Percentiles rank a stretch among this genome's conserved stretches.
These are phyloP conservation scores for Chaetothyriales sp. DNA, from an alignment of 2,329 filamentous ascomycete species.

Conservation along the genomic window DNA sequence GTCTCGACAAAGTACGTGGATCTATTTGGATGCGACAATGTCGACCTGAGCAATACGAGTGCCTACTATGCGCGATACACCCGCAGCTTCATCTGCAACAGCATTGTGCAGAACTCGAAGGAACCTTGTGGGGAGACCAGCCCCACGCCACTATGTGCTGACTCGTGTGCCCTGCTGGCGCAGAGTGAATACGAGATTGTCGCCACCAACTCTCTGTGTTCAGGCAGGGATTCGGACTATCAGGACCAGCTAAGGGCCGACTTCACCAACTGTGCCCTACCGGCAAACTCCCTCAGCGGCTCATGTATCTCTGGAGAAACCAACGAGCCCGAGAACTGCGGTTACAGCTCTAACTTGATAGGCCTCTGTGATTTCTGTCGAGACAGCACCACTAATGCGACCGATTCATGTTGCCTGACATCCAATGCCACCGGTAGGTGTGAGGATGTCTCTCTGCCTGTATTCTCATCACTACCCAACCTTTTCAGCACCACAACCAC, in stretches of 20 bases:
- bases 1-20: slow-evolving; percentile 66
- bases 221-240: slow-evolving; percentile 50
- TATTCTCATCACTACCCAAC: slow-evolving; percentile 47
- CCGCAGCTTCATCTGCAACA: slow-evolving; percentile 81
- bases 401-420: slow-evolving; percentile 86
- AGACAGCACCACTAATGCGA: slow-evolving; percentile 72
- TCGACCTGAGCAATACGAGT: slow-evolving; percentile 65
- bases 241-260: slow-evolving; percentile 74
- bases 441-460: slow-evolving; percentile 61
- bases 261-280: slow-evolving; percentile 77
- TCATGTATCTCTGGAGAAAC: slow-evolving; percentile 60
- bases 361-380: slow-evolving; percentile 82
- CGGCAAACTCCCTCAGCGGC: slow-evolving; percentile 61
- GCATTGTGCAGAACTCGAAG: slow-evolving; percentile 81
- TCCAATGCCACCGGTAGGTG: slow-evolving; percentile 64
- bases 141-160: slow-evolving; percentile 69
- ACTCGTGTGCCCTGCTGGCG: slow-evolving; percentile 75
- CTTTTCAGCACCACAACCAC: slow-evolving; percentile 52
- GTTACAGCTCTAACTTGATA: slow-evolving; percentile 55
- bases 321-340: slow-evolving; percentile 81
- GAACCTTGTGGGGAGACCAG: slow-evolving; percentile 51
- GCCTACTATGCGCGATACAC: slow-evolving; percentile 88
- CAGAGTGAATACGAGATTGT: slow-evolving; percentile 78
- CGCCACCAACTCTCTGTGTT: slow-evolving; percentile 59
- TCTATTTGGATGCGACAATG: slow-evolving; percentile 63